Conservation (phyloP, 805 yeast species). For the Zygoascus flipseniorum region DNA sequence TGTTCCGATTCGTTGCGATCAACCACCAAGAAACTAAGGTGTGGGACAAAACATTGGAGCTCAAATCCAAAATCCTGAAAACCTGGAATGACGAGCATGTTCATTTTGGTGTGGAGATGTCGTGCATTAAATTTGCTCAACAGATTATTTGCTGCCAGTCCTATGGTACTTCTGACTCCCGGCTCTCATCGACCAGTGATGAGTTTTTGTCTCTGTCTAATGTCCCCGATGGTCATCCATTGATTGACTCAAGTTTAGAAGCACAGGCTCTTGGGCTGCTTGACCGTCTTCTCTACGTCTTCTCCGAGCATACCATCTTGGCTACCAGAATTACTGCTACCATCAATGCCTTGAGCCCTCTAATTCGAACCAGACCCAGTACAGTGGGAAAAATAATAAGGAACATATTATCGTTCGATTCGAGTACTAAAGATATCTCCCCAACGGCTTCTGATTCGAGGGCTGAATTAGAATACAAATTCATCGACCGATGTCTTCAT, state of each 20-base stretch:
- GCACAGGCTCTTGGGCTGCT: conserved; percentile 64
- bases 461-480: conserved; percentile 50
- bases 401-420: conserved; percentile 51
- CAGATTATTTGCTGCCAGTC: conserved; percentile 48
- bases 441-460: conserved; percentile 20
- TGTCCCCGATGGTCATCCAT: conserved; percentile 53
- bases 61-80: conserved; percentile 52
- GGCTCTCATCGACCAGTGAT: conserved; percentile 14
- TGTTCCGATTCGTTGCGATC: conserved; percentile 34
- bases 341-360: conserved; percentile 50
- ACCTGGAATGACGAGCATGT: conserved; percentile 40
- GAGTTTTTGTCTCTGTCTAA: conserved; percentile 40
- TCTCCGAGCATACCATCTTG: conserved; percentile 48
- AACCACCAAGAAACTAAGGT: conserved; percentile 33
- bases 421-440: conserved; percentile 15
- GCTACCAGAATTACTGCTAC: conserved; percentile 58
- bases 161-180: conserved; percentile 30
- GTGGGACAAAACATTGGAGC: conserved; percentile 49
- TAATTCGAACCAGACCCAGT: conserved; percentile 60
- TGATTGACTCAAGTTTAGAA: conserved; percentile 51
- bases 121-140: conserved; percentile 66
- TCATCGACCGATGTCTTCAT: conserved; percentile 50
- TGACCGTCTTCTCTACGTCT: conserved; percentile 50
- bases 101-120: conserved; percentile 48
- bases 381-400: conserved; percentile 46